phyloP scores from a whole-genome alignment of 2,329 filamentous ascomycete species.

The Zasmidium angulare region DNA sequence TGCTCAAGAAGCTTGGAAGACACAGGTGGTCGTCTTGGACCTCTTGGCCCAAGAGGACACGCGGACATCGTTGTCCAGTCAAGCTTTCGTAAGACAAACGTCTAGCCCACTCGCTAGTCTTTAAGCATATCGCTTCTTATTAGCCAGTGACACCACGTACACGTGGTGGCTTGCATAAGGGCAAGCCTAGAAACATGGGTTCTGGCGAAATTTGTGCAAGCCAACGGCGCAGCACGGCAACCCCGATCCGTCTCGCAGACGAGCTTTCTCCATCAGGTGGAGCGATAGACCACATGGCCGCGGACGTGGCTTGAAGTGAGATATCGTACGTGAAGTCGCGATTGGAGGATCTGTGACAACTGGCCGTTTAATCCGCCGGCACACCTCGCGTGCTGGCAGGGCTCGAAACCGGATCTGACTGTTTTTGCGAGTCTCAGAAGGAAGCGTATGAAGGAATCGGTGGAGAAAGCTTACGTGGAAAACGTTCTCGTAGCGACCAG shows the following conservation, averaged over 20 bases:
- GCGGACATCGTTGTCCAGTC: constrained; percentile 2
- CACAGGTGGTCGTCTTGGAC: not conserved
- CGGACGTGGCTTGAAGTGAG: not conserved
- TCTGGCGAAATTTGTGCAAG: not conserved
- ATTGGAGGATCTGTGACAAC: not conserved
- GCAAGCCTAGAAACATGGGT: not conserved
- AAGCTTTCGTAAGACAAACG: constrained; percentile 1
- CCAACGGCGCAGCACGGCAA: not conserved
- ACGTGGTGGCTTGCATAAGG: constrained; percentile 9
- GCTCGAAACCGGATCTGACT: not conserved
- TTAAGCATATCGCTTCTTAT: constrained; percentile 1
- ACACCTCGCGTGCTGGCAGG: not conserved
- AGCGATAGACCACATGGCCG: not conserved
- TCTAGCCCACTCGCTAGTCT: not conserved
- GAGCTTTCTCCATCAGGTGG: not conserved
- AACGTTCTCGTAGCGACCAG: not conserved
- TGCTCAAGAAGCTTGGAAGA: not conserved
- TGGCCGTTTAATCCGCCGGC: not conserved
- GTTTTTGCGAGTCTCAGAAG: not conserved
- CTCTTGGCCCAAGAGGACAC: not conserved
- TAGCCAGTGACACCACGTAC: not conserved
- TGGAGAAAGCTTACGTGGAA: not conserved
- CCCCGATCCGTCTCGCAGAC: not conserved
- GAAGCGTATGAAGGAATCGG: not conserved
- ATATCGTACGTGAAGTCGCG: not conserved